Evolutionary conservation across 2,329 filamentous ascomycete genomes (phyloP), one percentile per base, ranked within the genome.

Genomic region (Fusarium xylarioides): DNA sequence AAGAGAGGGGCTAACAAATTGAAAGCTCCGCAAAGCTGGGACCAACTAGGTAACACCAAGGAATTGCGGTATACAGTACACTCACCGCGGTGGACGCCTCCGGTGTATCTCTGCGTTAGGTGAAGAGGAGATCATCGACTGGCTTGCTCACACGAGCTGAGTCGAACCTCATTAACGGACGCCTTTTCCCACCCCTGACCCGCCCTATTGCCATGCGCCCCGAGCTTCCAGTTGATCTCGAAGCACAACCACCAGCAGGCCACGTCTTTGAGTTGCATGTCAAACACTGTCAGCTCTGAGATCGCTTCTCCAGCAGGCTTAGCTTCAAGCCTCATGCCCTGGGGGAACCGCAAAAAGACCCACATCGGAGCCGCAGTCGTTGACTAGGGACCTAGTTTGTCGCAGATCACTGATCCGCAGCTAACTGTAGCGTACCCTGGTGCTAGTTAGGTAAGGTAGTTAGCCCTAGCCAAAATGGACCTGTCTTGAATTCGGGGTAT

Each of bases 351-450:
- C 76, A 78, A 55, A 55, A 44, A 28, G 71, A 55, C 73, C 76
- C 76, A 78, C 76, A 52, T 78, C 76, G 76, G 76, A 78, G 66
- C 76, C 76, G 76, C 76, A 78, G 73, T 74, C 67, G 63, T 63
- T 71, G 44, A 66, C 49, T 68, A 50, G 47, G 30, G 16, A 34
- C 30, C n/a, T 50, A 23, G 30, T 21, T 23, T 73, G 76, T 68
- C 55, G 73, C 64, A 74, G 71, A 78, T 77, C 76, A 66, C 66
- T 77, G 76, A 77, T 77, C 76, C 76, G 76, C 76, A 73, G 66
- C 76, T 77, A 69, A 19, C 15, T 50, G 21, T 50, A 37, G 44
- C 50, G 50, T 40, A 53, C 30, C 30, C 32, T 47, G 34, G 9
- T 28, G 19, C 37, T 47, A 47, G 44, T 16, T 21, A 32, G 19